Conservation (phyloP, 495 filamentous ascomycete species). For the Cryomyces minteri region DNA sequence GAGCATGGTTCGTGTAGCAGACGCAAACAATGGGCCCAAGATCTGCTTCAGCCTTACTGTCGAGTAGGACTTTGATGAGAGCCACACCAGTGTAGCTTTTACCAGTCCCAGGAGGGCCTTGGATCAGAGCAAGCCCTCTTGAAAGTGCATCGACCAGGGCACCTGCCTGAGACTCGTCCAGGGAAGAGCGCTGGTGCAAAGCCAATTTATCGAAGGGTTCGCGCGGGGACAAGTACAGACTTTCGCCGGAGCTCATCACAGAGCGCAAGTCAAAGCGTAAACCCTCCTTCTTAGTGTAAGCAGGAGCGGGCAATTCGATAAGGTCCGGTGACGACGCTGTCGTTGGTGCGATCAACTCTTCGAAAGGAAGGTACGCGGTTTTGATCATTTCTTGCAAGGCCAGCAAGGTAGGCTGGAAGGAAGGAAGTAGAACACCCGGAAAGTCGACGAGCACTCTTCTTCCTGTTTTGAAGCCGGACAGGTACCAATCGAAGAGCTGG, state of each 20-base stretch:
- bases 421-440: conserved; percentile 44
- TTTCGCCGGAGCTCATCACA: conserved; percentile 22
- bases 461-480: too few species aligned
- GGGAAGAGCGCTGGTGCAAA: conserved; percentile 25
- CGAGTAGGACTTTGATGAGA: conserved; percentile 42
- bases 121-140: conserved; percentile 42
- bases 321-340: neutral
- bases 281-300: conserved; percentile 28
- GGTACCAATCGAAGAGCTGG: neutral
- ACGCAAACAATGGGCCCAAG: conserved; percentile 49
- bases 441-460: conserved; percentile 41
- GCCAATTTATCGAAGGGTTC: conserved; percentile 21
- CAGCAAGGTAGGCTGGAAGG: conserved; percentile 47
- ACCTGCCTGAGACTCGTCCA: conserved; percentile 39
- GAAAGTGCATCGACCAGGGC: conserved; percentile 38
- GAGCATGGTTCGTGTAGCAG: conserved; percentile 61
- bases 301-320: conserved; percentile 27
- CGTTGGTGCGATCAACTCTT: conserved; percentile 33
- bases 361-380: conserved; percentile 35
- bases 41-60: conserved; percentile 27
- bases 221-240: conserved; percentile 19
- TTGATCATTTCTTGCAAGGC: conserved; percentile 40
- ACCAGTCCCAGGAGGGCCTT: conserved; percentile 71
- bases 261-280: conserved; percentile 36
- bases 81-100: conserved; percentile 47